Conservation (phyloP, 352 stramenopile genomes). For the Lagenidium giganteum region DNA sequence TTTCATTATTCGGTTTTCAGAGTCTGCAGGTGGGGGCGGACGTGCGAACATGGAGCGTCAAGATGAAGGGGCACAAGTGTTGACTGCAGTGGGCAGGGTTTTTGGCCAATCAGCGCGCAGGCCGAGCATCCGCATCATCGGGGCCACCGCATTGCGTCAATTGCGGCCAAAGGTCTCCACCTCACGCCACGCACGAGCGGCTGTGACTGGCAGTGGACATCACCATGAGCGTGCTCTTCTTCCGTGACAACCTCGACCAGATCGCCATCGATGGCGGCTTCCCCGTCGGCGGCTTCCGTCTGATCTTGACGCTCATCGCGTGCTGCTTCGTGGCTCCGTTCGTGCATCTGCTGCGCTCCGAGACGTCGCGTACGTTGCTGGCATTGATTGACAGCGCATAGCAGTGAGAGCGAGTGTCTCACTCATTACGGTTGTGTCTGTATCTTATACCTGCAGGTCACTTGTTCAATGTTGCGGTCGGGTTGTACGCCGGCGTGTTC, state of each 20-base stretch:
- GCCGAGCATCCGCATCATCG: too few relatives aligned
- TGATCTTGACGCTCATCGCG: constrained; percentile 63
- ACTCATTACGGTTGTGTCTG: background rate
- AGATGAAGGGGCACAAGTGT: too few relatives aligned
- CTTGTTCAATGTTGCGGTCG: constrained; percentile 61
- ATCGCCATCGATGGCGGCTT: constrained; percentile 68
- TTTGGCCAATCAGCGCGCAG: too few relatives aligned
- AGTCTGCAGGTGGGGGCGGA: too few relatives aligned
- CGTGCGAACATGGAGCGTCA: too few relatives aligned
- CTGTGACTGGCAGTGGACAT: too few relatives aligned
- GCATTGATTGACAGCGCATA: background rate
- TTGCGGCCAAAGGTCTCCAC: too few relatives aligned
- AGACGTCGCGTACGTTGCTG: constrained; percentile 47
- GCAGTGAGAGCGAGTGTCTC: background rate
- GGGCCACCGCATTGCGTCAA: too few relatives aligned
- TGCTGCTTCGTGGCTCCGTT: constrained; percentile 68
- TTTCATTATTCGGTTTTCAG: too few relatives aligned
- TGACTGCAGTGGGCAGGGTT: too few relatives aligned
- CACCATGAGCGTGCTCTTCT: too few relatives aligned
- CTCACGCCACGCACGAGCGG: too few relatives aligned
- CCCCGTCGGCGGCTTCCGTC: constrained; percentile 68
- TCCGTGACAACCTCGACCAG: constrained; percentile 61
- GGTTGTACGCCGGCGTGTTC: constrained; percentile 59
- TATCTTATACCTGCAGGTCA: constrained; percentile 36
- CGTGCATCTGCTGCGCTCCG: constrained; percentile 45